Base-by-base conservation (phyloP, 2,329 filamentous ascomycete genomes). In the Thelonectria discophora region DNA sequence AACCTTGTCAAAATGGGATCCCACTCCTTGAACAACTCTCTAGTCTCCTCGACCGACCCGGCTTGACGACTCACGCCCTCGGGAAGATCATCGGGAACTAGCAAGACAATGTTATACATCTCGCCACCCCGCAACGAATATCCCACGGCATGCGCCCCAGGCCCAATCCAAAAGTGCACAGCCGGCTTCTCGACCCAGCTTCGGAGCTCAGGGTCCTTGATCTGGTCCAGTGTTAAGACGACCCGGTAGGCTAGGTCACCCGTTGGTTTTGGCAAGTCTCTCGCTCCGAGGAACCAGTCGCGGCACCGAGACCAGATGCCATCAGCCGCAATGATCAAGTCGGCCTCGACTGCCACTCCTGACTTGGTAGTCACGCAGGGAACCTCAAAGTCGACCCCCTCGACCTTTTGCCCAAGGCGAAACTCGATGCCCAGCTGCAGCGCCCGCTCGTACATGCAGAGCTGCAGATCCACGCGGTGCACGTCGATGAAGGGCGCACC, bases 221-320 rank as follows among this genome's bases (percentile, higher is more conserved):
- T 79, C 30, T 87, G 78, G 8, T 85, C 80, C 0, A 83, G 69
- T 0, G 76, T 73, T 3, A 90, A 76, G 0, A 88, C 82, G 34
- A 90, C 84, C 2, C 88, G 80, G 68, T 89, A 91, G 1, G 88
- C 88, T 13, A 90, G 73, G 70, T 91, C 88, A 0, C 88, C 88
- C 0, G 87, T 90, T 0, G 85, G 82, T 8, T 82, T 72, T 0
- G 88, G 85, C 5, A 77, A 74, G 37, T 84, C 82, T 4, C 78
- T 75, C 0, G 70, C 75, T 0, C 79, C 80, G 0, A 85, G 72
- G 15, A 85, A 81, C 3, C 76, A 75, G 52, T 82, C 79, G 0
- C 87, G 80, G 46, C 82, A 86, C 12, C 78, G 77, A 2, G 86
- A 89, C 86, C 87, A 89, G 0, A 90, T 74, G 0, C 88, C 88